Conservation (phyloP, 2,329 filamentous ascomycete genomes). For the Epichloe amarillans region DNA sequence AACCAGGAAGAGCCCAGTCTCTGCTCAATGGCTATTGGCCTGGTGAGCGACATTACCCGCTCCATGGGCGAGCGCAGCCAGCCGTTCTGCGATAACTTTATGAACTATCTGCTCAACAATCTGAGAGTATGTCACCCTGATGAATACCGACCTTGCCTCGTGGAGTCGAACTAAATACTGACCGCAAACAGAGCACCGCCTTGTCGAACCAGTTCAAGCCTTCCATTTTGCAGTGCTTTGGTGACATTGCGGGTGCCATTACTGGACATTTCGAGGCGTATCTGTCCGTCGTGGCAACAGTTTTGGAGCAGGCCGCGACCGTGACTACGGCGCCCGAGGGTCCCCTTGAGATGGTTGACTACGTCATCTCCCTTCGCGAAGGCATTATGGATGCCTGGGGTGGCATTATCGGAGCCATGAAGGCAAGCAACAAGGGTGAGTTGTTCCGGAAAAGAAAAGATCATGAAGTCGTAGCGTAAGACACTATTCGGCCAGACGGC, state of each 20-base stretch:
- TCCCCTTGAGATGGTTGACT: conserved; percentile 92
- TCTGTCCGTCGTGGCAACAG: conserved; percentile 79
- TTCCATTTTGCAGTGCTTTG: conserved; percentile 93
- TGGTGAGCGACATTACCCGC: conserved; percentile 91
- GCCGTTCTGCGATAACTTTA: conserved; percentile 92
- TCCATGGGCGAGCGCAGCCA: conserved; percentile 82
- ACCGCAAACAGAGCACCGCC: conserved; percentile 50
- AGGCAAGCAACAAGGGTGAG: conserved; percentile 63
- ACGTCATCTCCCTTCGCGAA: conserved; percentile 85
- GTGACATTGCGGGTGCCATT: conserved; percentile 93
- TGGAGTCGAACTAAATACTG: neutral
- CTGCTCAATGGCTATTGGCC: conserved; percentile 92
- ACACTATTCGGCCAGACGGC: no score
- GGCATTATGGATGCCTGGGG: conserved; percentile 99
- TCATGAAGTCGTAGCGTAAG: no score
- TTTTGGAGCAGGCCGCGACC: conserved; percentile 81
- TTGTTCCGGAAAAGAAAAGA: conserved; percentile 6
- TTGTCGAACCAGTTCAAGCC: conserved; percentile 95
- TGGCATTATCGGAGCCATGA: conserved; percentile 91
- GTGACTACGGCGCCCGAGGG: conserved; percentile 69
- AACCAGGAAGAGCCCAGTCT: conserved; percentile 93
- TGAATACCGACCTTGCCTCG: neutral
- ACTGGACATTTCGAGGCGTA: conserved; percentile 87
- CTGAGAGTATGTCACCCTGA: conserved; percentile 47
- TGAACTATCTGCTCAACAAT: conserved; percentile 95